These are phyloP conservation scores for Picea glauca DNA, from an alignment of 75 land plant genomes.

Conservation along the genomic window DNA sequence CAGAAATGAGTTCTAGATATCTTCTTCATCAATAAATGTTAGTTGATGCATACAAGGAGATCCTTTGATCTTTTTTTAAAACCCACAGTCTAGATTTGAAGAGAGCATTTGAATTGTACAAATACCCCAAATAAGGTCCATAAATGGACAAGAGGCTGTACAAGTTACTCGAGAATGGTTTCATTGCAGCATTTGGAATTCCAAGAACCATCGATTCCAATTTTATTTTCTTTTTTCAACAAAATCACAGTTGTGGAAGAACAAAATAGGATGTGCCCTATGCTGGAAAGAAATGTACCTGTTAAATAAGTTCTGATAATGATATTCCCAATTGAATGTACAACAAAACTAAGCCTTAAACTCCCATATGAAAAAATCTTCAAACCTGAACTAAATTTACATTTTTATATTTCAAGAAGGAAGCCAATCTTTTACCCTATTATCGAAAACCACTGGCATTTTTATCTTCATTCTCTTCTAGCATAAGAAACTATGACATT, in stretches of 20 bases:
- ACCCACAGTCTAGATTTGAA: slow-evolving; percentile 92
- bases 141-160: slow-evolving; percentile 75
- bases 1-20: slow-evolving; percentile 69
- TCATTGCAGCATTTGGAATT: slow-evolving; percentile 64
- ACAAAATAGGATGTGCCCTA: too few species aligned
- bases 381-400: slow-evolving; percentile 56
- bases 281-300: slow-evolving; percentile 27
- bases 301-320: slow-evolving; percentile 74
- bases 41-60: slow-evolving; percentile 88
- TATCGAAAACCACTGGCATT: slow-evolving; percentile 80
- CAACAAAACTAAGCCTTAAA: slow-evolving; percentile 84
- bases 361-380: slow-evolving; percentile 30
- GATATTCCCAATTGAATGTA: slow-evolving; percentile 90
- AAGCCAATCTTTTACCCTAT: slow-evolving; percentile 65
- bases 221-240: background rate
- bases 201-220: background rate
- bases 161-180: slow-evolving; percentile 55
- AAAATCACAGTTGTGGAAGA: background rate
- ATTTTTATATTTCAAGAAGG: slow-evolving; percentile 64
- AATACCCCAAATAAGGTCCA: slow-evolving; percentile 89
- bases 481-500: slow-evolving; percentile 70
- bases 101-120: slow-evolving; percentile 82
- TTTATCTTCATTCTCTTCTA: slow-evolving; percentile 74
- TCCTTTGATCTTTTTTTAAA: slow-evolving; percentile 76
- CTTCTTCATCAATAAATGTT: slow-evolving; percentile 82